These are phyloP conservation scores for Wallemia mellicola DNA, from an alignment of 1,284 basidiomycete species.

Conservation along the genomic window DNA sequence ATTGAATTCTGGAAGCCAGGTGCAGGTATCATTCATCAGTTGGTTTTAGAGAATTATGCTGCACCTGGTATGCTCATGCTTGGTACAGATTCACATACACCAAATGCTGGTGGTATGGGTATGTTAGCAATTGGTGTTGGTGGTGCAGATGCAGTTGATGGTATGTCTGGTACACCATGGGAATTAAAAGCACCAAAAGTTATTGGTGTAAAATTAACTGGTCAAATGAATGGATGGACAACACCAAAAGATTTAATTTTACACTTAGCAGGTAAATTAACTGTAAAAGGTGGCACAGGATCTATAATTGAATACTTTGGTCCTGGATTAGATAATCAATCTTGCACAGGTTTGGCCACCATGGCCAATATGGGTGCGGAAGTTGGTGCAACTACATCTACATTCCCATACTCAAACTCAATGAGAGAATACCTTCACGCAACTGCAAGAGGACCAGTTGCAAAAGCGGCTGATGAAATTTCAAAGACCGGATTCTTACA, in stretches of 20 bases:
- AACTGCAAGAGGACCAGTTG: slow-evolving; percentile 66
- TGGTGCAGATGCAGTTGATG: slow-evolving; percentile 95
- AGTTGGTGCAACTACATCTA: slow-evolving; percentile 90
- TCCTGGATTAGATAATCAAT: slow-evolving; percentile 64
- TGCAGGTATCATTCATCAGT: slow-evolving; percentile 84
- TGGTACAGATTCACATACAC: slow-evolving; percentile 74
- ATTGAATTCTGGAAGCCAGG: slow-evolving; percentile 85
- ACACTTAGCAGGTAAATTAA: slow-evolving; percentile 73
- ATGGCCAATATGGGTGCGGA: slow-evolving; percentile 98
- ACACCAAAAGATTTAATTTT: slow-evolving; percentile 93
- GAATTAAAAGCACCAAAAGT: slow-evolving; percentile 82
- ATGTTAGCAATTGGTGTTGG: slow-evolving; percentile 94
- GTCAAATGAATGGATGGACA: slow-evolving; percentile 65
- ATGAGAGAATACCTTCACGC: slow-evolving; percentile 76
- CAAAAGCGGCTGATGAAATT: slow-evolving; percentile 56
- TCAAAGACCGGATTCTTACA: slow-evolving; percentile 34
- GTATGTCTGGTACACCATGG: slow-evolving; percentile 94
- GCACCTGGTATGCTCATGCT: slow-evolving; percentile 48
- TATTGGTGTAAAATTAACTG: slow-evolving; percentile 44
- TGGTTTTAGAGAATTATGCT: slow-evolving; percentile 91
- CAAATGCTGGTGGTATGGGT: slow-evolving; percentile 93
- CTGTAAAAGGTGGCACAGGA: slow-evolving; percentile 88
- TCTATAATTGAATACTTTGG: slow-evolving; percentile 93
- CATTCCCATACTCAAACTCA: slow-evolving; percentile 68
- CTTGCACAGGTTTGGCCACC: slow-evolving; percentile 81